Evolutionary conservation across 345 rosid genomes (phyloP), one percentile per base, ranked within the genome.

Genomic region (Leavenworthia alabamica): DNA sequence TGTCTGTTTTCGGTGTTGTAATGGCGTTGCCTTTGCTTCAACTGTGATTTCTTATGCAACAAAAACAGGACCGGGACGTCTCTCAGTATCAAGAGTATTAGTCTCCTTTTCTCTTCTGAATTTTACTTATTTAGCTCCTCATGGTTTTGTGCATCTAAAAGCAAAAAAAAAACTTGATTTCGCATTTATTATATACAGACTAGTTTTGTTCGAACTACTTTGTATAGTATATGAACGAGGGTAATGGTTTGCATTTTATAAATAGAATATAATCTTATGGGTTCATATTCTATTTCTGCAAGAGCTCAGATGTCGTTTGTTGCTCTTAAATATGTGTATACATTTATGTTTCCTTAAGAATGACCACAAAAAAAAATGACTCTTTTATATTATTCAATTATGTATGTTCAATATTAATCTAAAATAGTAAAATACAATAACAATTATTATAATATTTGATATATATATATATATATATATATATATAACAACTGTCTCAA

Each of bases 11-110:
- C 29, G 97, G 99, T 27, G 60, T 90, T 13, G 95, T 94, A 57
- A 94, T 94, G 99, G 91, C 99, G 1, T 75, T 94, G 75, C 99
- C 99, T 19, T 75, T 94, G 68, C 96, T 94, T 58, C 99, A 94
- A 67, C 92, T 86, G 66, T 90, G 78, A 86, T 20, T 28, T 59
- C 10, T n/a, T 65, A 14, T 63, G 70, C 28, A n/a, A n/a, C n/a
- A n/a, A n/a, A n/a, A n/a, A n/a, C n/a, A n/a, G n/a, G n/a, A n/a
- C n/a, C n/a, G n/a, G n/a, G n/a, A n/a, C n/a, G n/a, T n/a, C n/a
- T n/a, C n/a, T n/a, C n/a, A n/a, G n/a, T n/a, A n/a, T n/a, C n/a
- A n/a, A n/a, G n/a, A n/a, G n/a, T n/a, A n/a, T n/a, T n/a, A n/a
- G n/a, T n/a, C 61, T 24, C 56, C 42, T 51, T 68, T 68, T 60